Conservation (phyloP, 768 basidiomycete genomes). For the Hydnum rufescens region DNA sequence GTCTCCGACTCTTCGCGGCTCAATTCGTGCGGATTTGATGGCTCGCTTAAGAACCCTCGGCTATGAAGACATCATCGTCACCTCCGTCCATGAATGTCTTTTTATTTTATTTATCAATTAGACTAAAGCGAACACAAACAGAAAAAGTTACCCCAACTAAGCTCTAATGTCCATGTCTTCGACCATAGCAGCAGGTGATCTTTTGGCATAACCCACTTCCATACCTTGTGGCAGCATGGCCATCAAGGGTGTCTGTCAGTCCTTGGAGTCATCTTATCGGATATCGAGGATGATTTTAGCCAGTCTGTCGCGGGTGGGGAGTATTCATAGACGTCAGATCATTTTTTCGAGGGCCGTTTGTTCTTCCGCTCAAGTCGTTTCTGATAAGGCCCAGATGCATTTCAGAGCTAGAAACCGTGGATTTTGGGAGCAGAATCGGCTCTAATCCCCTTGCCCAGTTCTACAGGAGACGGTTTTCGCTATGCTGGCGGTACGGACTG, state of each 20-base stretch:
- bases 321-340: slow-evolving; percentile 47
- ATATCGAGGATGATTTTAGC: slow-evolving; percentile 33
- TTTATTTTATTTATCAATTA: no score
- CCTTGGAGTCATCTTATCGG: slow-evolving; percentile 28
- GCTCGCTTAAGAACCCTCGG: no score
- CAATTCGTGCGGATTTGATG: no score
- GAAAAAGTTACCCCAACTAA: no score
- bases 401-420: no score
- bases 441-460: no score
- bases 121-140: no score
- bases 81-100: no score
- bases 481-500: no score
- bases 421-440: neutral
- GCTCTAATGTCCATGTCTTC: slow-evolving; percentile 17
- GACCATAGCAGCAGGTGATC: slow-evolving; percentile 17
- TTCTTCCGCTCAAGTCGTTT: slow-evolving; percentile 31
- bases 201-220: neutral
- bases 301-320: slow-evolving; percentile 28
- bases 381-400: slow-evolving; percentile 31
- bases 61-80: no score
- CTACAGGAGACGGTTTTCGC: no score
- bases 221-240: slow-evolving; percentile 17
- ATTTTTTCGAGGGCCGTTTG: slow-evolving; percentile 16
- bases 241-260: slow-evolving; percentile 23
- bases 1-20: no score